Percentiles rank a stretch among this genome's conserved stretches.
Conservation (phyloP, 2,329 filamentous ascomycete species). For the Microthyrium microscopicum region DNA sequence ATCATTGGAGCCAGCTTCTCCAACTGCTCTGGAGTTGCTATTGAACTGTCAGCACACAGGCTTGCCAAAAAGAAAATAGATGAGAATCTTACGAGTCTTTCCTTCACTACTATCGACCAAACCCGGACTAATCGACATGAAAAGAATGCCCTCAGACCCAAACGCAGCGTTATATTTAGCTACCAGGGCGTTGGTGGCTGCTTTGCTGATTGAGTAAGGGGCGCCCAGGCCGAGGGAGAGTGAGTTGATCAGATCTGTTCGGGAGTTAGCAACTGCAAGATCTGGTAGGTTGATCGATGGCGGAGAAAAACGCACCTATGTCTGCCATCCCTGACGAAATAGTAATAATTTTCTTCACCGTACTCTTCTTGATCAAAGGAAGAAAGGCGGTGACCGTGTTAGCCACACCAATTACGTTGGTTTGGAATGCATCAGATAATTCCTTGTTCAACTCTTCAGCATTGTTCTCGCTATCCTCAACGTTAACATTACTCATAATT, state of each 20-base stretch:
- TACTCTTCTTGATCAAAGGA: conserved; percentile 13
- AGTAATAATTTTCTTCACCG: conserved; percentile 14
- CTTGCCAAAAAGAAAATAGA: too few species aligned
- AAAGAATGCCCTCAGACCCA: conserved; percentile 14
- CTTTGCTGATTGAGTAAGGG: conserved; percentile 14
- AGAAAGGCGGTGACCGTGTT: conserved; percentile 15
- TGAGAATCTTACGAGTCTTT: conserved; percentile 7
- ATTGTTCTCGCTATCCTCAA: conserved; percentile 8
- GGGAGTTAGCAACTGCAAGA: not conserved
- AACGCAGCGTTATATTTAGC: conserved; percentile 13
- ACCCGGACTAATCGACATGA: conserved; percentile 14
- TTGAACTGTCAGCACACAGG: too few species aligned
- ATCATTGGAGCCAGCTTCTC: conserved; percentile 1
- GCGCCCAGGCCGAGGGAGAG: conserved; percentile 10
- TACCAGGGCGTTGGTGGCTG: conserved; percentile 13
- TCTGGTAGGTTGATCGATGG: too few species aligned
- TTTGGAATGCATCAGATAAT: conserved; percentile 10
- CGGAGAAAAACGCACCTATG: conserved; percentile 5
- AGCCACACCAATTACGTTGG: conserved; percentile 15
- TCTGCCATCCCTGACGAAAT: conserved; percentile 15
- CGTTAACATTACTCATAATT: not conserved
- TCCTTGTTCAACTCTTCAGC: conserved; percentile 11
- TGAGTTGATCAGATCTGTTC: conserved; percentile 12
- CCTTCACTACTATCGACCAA: conserved; percentile 14
- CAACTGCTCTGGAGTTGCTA: conserved; percentile 1